Evolutionary conservation across 2,329 filamentous ascomycete genomes (phyloP), one percentile per base, ranked within the genome.

Genomic region (Bimuria novae-zelandiae): DNA sequence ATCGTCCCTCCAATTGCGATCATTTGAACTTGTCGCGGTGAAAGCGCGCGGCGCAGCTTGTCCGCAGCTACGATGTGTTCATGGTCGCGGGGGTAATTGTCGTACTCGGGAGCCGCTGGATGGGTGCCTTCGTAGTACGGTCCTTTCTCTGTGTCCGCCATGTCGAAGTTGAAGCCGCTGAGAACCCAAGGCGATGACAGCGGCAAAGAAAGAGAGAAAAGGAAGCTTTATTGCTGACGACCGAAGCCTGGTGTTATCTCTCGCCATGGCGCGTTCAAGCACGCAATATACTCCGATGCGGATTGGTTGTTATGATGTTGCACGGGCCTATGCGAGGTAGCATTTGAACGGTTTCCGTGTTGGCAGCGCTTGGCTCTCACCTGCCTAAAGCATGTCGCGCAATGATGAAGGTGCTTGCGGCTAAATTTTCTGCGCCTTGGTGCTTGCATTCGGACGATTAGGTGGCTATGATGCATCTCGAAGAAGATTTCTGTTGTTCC

Each of bases 1-100:
- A 85, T 85, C 10, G 81, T 82, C 49, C 82, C 82, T 56, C 82
- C 82, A 14, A 84, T 84, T 48, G 82, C 81, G 65, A 85, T 84
- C 82, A 85, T 84, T 67, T 85, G 80, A 47, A 85, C 73, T 64
- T 85, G 83, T 48, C 83, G 77, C 37, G 75, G 61, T 10, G 58
- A 62, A 14, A 69, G 62, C 7, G 63, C 61, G 44, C 65, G 63
- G 16, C 61, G 59, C 17, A 67, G 44, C 21, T 59, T 59, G 49
- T 67, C 65, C 47, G 64, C 65, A 12, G 64, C 62, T 49, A 67
- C 43, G 11, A 56, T 7, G 11, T 44, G 41, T n/a, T 44, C 6
- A 27, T 61, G 62, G 14, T 42, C 40, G 32, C 23, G 30, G 25
- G 49, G 41, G 30, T 49, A 41, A 33, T 21, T 36, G 7, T 54